A percentile compares a stretch with the other conserved stretches of the same genome.
phyloP scores from a whole-genome alignment of 1,284 basidiomycete species.

The Vanrija pseudolonga region DNA sequence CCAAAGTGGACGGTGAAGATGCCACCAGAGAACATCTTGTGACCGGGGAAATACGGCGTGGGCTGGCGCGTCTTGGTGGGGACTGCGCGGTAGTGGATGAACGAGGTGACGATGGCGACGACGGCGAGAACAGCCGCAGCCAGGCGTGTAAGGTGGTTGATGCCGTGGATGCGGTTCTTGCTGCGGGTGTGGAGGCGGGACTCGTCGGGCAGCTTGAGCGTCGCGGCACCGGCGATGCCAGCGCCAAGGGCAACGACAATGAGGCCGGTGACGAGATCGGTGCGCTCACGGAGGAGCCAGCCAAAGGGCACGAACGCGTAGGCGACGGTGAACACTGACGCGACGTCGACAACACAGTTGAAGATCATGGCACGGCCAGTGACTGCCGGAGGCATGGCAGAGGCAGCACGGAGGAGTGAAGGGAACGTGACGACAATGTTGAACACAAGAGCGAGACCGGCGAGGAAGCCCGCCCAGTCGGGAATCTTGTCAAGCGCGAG shows the following conservation, averaged over 20 bases:
- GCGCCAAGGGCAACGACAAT: constrained; percentile 15
- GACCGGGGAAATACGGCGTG: constrained; percentile 62
- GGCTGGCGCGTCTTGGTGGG: constrained; percentile 9
- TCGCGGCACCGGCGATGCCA: background rate
- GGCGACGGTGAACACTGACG: constrained; percentile 78
- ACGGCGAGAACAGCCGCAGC: constrained; percentile 14
- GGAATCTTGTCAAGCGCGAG: constrained; percentile 60
- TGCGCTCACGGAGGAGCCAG: constrained; percentile 71
- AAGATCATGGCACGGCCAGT: constrained; percentile 61
- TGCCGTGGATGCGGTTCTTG: constrained; percentile 12
- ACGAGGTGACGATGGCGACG: constrained; percentile 9
- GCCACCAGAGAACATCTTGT: constrained; percentile 71
- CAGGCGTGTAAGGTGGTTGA: constrained; percentile 44
- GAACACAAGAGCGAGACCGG: constrained; percentile 64
- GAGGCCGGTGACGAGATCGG: constrained; percentile 56
- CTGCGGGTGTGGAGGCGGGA: constrained; percentile 15
- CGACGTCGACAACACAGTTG: constrained; percentile 63
- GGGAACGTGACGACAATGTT: constrained; percentile 68
- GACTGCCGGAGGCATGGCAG: constrained; percentile 45
- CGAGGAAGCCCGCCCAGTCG: constrained; percentile 72
- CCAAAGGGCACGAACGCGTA: constrained; percentile 93
- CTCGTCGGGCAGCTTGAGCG: constrained; percentile 19
- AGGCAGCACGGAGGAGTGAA: constrained; percentile 53
- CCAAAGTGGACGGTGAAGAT: constrained; percentile 94
- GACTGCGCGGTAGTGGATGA: background rate